Conservation (phyloP, 768 basidiomycete species). For the Gymnopilus junonius region DNA sequence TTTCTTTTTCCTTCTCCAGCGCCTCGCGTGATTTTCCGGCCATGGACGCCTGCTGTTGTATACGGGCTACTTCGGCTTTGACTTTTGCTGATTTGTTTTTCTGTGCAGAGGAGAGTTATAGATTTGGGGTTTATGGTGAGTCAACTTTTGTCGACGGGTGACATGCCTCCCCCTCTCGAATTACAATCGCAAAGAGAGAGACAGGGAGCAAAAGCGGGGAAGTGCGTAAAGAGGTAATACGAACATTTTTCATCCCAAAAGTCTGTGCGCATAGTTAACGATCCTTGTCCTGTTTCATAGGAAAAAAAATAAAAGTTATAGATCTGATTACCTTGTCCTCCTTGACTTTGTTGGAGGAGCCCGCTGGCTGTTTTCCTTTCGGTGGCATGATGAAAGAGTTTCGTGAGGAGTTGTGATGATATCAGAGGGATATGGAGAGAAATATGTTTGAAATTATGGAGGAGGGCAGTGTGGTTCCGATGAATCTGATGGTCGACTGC, state of each 20-base stretch:
- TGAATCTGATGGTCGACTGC: no score
- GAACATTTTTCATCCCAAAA: conserved; percentile 87
- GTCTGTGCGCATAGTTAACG: conserved; percentile 51
- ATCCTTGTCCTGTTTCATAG: conserved; percentile 26
- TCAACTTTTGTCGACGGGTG: not conserved
- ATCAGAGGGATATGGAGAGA: not conserved
- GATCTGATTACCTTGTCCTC: conserved; percentile 74
- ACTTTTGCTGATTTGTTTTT: conserved; percentile 97
- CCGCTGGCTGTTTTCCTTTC: conserved; percentile 66
- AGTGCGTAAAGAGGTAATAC: conserved; percentile 28
- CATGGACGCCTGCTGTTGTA: conserved; percentile 76
- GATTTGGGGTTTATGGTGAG: not conserved
- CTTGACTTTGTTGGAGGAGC: conserved; percentile 72
- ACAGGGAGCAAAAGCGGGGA: not conserved
- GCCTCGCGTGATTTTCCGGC: conserved; percentile 81
- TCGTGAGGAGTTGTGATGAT: no score
- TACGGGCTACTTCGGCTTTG: conserved; percentile 78
- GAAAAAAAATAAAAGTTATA: conserved; percentile 16
- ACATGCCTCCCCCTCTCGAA: not conserved
- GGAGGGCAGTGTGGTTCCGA: no score
- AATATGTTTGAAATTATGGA: no score
- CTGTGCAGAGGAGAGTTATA: conserved; percentile 37
- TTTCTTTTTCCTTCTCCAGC: conserved; percentile 88
- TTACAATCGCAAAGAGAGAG: not conserved
- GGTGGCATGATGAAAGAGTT: conserved; percentile 68